Evolutionary conservation across 2,329 filamentous ascomycete species (phyloP).

Genomic region (Fusarium burgessii): DNA sequence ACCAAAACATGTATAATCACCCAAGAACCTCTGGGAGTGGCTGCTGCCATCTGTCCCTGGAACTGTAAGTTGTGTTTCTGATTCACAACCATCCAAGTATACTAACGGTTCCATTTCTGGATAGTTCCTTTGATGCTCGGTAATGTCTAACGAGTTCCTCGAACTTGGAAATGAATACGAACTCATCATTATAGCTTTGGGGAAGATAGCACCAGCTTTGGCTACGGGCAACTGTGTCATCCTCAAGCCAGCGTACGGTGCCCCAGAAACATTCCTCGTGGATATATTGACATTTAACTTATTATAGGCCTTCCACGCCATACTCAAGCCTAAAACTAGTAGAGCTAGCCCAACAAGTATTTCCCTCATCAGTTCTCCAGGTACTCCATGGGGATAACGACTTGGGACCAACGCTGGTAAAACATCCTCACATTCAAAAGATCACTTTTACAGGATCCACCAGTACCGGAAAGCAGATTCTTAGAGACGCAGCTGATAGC

Average conservation of each 20-base stretch:
- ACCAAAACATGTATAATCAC: neutral
- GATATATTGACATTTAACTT: neutral
- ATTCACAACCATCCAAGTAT: too few species aligned
- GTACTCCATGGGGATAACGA: neutral
- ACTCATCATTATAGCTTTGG: neutral
- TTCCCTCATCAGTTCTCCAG: conserved; percentile 1
- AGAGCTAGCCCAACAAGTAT: conserved; percentile 7
- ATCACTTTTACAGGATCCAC: conserved; percentile 7
- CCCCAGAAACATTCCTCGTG: too few species aligned
- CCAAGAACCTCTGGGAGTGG: conserved; percentile 2
- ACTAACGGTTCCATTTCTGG: too few species aligned
- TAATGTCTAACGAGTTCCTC: neutral
- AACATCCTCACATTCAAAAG: neutral
- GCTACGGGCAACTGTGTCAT: conserved; percentile 5
- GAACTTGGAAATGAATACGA: too few species aligned
- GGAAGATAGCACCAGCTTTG: conserved; percentile 11
- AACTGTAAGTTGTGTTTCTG: neutral
- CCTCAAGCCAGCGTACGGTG: conserved; percentile 3
- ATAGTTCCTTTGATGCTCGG: conserved; percentile 6
- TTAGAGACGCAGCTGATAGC: neutral
- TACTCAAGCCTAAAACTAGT: neutral
- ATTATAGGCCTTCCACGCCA: neutral
- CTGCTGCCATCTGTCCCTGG: conserved; percentile 9
- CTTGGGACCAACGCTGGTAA: neutral
- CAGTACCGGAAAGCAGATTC: conserved; percentile 1